These are phyloP conservation scores for Penicillium sp. DNA, from an alignment of 2,329 filamentous ascomycete species.

Conservation along the genomic window DNA sequence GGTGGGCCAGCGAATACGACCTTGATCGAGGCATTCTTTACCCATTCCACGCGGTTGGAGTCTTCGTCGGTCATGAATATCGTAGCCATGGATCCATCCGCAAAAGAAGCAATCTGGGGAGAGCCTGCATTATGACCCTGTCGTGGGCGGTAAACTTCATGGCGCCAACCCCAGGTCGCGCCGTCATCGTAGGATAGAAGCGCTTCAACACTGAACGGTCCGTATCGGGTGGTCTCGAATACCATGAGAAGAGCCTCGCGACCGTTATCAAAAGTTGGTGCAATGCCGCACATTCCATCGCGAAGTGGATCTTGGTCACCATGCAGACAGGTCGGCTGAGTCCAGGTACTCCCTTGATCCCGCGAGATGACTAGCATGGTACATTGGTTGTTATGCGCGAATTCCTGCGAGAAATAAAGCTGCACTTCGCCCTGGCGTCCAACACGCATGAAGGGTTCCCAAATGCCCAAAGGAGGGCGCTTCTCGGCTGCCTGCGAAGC, in stretches of 20 bases:
- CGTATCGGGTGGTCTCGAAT: slow-evolving; percentile 45
- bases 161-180: slow-evolving; percentile 39
- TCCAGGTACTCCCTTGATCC: slow-evolving; percentile 46
- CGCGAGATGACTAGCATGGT: slow-evolving; percentile 48
- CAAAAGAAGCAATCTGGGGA: slow-evolving; percentile 46
- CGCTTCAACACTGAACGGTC: slow-evolving; percentile 45
- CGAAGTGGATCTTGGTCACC: slow-evolving; percentile 37
- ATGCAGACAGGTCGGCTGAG: slow-evolving; percentile 39
- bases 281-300: slow-evolving; percentile 46
- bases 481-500: slow-evolving; percentile 47
- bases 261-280: slow-evolving; percentile 30
- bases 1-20: slow-evolving; percentile 38
- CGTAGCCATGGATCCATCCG: slow-evolving; percentile 39
- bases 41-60: slow-evolving; percentile 35
- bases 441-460: slow-evolving; percentile 52
- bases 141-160: slow-evolving; percentile 41
- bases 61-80: slow-evolving; percentile 51
- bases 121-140: slow-evolving; percentile 43
- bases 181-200: slow-evolving; percentile 47
- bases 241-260: slow-evolving; percentile 44
- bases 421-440: slow-evolving; percentile 40
- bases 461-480: slow-evolving; percentile 38
- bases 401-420: slow-evolving; percentile 48
- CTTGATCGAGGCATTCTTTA: slow-evolving; percentile 42
- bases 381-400: slow-evolving; percentile 47